Base-by-base conservation (phyloP, 805 yeast genomes). In the Wickerhamiella spandovensis region DNA sequence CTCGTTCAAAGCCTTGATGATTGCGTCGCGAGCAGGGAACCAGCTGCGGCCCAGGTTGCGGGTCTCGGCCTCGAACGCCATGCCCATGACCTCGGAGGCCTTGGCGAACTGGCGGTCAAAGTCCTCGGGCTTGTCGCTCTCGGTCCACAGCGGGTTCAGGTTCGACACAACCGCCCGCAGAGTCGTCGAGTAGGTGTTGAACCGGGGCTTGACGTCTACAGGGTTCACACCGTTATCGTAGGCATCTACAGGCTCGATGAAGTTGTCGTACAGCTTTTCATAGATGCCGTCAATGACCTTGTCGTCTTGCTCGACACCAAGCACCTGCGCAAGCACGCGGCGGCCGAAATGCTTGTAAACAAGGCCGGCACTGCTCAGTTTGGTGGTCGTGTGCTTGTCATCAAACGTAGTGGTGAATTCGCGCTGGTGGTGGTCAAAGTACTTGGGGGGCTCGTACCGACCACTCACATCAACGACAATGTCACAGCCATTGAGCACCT, bases 391-490 rank as follows among this genome's bases (percentile, higher is more conserved):
- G 8, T 72, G 67, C 17, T 56, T 53, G 1, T 64, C 72, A 22
- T 77, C 77, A 62, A 92, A 90, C 5, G 83, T 78, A 58, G 83
- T 89, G 28, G 69, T 68, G 62, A 92, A 92, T 18, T 84, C 97
- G 55, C 97, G 78, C 71, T 92, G 98, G 69, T 92, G 98, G 64
- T 92, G 98, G 65, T 92, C 98, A 65, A 86, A 90, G 65, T 73
- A 85, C 68, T 89, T 89, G 42, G 71, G 72, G 13, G 83, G 84
- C 63, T 88, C 95, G 66, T 89, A 92, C 63, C 84, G 74, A 13
- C 95, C 98, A 62, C 94, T 77, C 48, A 92, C 98, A 68, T 92
- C 98, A 50, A 92, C 90, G 32, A 92, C 95, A 51, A 92, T 84
- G 65, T 90, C 97, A 60, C 94, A 79, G 43, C 70, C 72, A 57